These are phyloP conservation scores for Purshia tridentata DNA, from an alignment of 306 rosid genomes.

Conservation along the genomic window DNA sequence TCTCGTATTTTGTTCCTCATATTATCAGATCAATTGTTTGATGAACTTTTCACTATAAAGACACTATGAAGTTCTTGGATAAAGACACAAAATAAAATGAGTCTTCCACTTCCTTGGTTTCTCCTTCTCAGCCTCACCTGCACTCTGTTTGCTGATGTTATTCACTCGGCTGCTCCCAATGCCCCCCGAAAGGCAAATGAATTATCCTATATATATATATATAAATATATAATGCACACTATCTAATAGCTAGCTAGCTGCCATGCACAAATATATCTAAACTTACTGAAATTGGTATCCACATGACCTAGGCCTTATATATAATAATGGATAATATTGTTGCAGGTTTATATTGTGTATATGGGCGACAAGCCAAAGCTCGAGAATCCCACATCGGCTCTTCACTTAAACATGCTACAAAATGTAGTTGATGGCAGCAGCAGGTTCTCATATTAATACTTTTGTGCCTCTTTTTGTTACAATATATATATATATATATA, in stretches of 20 bases:
- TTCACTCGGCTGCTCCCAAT: not conserved
- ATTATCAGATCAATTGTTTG: too few species aligned
- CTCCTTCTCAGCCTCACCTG: not conserved
- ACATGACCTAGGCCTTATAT: too few species aligned
- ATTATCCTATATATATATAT: not conserved
- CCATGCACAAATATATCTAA: too few species aligned
- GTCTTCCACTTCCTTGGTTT: not conserved
- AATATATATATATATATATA: too few species aligned
- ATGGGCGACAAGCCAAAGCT: constrained; percentile 20
- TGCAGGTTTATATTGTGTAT: constrained; percentile 28
- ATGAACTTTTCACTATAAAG: too few species aligned
- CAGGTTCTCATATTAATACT: too few species aligned
- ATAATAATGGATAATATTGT: too few species aligned
- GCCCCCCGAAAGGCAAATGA: not conserved
- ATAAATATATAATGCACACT: not conserved
- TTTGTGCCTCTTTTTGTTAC: too few species aligned
- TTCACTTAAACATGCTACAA: constrained; percentile 15
- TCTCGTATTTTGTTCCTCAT: too few species aligned
- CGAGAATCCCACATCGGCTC: not conserved
- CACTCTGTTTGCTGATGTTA: not conserved
- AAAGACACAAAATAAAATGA: too few species aligned
- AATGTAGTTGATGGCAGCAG: not conserved
- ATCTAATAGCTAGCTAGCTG: too few species aligned
- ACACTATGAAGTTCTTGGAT: not conserved
- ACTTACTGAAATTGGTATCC: too few species aligned